These are phyloP conservation scores for Chenopodium suecicum DNA, from an alignment of 148 eudicot species.

Conservation along the genomic window DNA sequence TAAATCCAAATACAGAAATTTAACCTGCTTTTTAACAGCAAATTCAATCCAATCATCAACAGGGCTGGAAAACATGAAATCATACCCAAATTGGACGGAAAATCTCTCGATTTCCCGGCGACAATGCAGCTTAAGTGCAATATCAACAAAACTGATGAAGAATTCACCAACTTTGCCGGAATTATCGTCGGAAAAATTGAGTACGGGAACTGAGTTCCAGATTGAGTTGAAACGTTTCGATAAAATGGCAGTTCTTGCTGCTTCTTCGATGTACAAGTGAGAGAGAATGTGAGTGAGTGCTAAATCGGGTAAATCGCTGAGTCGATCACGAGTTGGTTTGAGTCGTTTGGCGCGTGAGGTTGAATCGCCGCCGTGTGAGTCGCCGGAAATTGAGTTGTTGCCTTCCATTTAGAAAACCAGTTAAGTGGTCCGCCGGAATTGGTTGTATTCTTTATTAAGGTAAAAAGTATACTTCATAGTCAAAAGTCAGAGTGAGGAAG, in stretches of 20 bases:
- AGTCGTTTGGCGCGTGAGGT: background rate
- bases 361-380: background rate
- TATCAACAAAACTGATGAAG: conserved; percentile 7
- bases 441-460: too few species aligned
- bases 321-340: conserved; percentile 15
- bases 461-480: too few species aligned
- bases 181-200: conserved; percentile 14
- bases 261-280: conserved; percentile 23
- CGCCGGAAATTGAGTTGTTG: background rate
- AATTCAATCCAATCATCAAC: conserved; percentile 20
- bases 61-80: too few species aligned
- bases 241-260: conserved; percentile 19
- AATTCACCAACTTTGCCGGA: conserved; percentile 3
- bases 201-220: conserved; percentile 23
- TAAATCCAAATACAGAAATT: conserved; percentile 17
- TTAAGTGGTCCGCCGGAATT: background rate
- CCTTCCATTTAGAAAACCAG: too few species aligned
- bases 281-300: conserved; percentile 27
- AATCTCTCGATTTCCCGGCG: conserved; percentile 10
- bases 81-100: background rate
- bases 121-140: background rate
- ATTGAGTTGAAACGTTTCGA: conserved; percentile 32
- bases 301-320: conserved; percentile 31
- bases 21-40: conserved; percentile 15
- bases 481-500: too few species aligned